Base-by-base conservation (phyloP, 768 basidiomycete species). In the Collybia sordida region DNA sequence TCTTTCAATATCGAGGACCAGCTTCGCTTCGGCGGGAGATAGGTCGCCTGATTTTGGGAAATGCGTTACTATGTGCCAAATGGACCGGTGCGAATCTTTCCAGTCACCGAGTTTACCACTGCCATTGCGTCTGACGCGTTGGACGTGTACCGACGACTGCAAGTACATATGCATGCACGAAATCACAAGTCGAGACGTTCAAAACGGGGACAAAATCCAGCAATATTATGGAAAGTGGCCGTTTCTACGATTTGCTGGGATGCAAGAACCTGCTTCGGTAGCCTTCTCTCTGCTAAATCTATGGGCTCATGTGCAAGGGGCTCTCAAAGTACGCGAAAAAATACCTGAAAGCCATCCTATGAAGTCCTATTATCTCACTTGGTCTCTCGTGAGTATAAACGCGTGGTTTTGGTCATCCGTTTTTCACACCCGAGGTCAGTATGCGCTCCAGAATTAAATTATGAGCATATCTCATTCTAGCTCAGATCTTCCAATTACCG, bases 141-240 rank as follows among this genome's bases (percentile, higher is more conserved):
- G 95, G 95, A 82, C 88, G 25, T 97, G 94, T 69, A 61, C 64
- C 8, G 92, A 90, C 54, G 79, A 97, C 64, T 99, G 96, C 76
- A 83, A 84, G 64, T 99, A 99, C 64, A 65, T 63, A 3, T 99
- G 97, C 71, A 92, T 88, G 82, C 92, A 94, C 61, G 68, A 74
- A 42, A 74, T 91, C 31, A 93, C 90, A 4, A 78, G 82, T 53
- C 60, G 68, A 6, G 81, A 82, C 27, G 55, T 79, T n/a, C 45
- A 56, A 25, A 57, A 51, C 4, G 79, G 80, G 0, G 57, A 60
- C 35, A 56, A 50, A 2, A 68, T 90, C 1, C 80, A 89, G 38
- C 94, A 97, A 58, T 95, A 90, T 66, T 82, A 93, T 59, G 97
- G 96, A 14, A 98, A 98, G 72, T 98, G 96, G 96, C 92, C 95